Conservation (phyloP, 2,329 filamentous ascomycete genomes). For the Aspergillus floridensis region DNA sequence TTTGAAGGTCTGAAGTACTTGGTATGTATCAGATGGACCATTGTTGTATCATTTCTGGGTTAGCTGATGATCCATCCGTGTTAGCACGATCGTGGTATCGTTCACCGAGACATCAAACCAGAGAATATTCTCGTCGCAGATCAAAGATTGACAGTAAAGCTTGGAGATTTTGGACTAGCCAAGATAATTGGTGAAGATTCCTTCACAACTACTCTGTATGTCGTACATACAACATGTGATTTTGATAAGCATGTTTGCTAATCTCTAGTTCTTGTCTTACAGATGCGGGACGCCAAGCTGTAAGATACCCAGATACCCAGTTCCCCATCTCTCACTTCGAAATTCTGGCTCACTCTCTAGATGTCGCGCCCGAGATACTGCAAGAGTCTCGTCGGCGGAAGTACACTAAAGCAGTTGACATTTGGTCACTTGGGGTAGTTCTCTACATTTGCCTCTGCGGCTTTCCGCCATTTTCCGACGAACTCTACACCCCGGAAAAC, state of each 20-base stretch:
- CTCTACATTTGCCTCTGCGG: conserved; percentile 96
- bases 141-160: conserved; percentile 79
- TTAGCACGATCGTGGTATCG: conserved; percentile 94
- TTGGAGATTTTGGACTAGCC: conserved; percentile 93
- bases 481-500: conserved; percentile 76
- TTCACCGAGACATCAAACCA: conserved; percentile 96
- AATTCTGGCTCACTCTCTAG: conserved; percentile 34
- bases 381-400: conserved; percentile 76
- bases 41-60: neutral
- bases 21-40: conserved; percentile 52
- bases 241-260: neutral
- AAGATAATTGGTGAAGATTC: conserved; percentile 99
- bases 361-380: conserved; percentile 93
- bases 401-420: conserved; percentile 91
- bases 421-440: conserved; percentile 97
- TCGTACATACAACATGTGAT: conserved; percentile 9
- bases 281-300: conserved; percentile 88
- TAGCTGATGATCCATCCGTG: neutral
- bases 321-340: neutral
- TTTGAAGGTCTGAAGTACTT: conserved; percentile 95
- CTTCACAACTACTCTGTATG: conserved; percentile 86
- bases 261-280: conserved; percentile 13
- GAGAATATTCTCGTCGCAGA: conserved; percentile 92
- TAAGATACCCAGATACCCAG: conserved; percentile 45
- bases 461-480: conserved; percentile 95